Evolutionary conservation across 1,139 yeast species (phyloP).

Genomic region (Suhomyces bokatorum): DNA sequence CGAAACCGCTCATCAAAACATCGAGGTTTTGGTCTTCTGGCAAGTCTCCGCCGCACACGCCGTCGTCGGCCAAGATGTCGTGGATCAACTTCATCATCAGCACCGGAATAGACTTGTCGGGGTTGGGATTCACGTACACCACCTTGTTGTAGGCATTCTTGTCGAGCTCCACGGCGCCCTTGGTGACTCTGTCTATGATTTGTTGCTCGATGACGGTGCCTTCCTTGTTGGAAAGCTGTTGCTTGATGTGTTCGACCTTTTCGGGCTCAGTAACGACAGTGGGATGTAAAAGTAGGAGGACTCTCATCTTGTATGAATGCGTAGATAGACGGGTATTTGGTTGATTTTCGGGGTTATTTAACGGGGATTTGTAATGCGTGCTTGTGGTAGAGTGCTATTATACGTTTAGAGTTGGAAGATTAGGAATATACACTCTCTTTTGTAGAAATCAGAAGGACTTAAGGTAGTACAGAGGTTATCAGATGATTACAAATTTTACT

Average conservation of each 20-base stretch:
- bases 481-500: slow-evolving; percentile 10
- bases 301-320: slow-evolving; percentile 19
- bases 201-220: slow-evolving; percentile 50
- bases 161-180: slow-evolving; percentile 51
- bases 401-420: neutral
- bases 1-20: slow-evolving; percentile 64
- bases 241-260: slow-evolving; percentile 42
- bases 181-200: slow-evolving; percentile 69
- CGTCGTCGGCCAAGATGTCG: slow-evolving; percentile 45
- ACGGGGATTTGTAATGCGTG: neutral
- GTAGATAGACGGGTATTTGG: neutral
- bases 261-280: slow-evolving; percentile 65
- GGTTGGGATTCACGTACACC: slow-evolving; percentile 60
- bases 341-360: neutral
- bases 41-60: slow-evolving; percentile 53
- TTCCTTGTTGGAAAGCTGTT: slow-evolving; percentile 23
- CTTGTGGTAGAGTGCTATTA: neutral
- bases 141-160: slow-evolving; percentile 49
- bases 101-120: slow-evolving; percentile 43
- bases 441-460: neutral
- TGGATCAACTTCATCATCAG: slow-evolving; percentile 44
- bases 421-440: neutral
- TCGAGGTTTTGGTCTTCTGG: slow-evolving; percentile 54
- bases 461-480: slow-evolving; percentile 1
- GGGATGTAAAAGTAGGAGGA: slow-evolving; percentile 66